Evolutionary conservation across 345 rosid species (phyloP), one percentile per base, ranked within the genome.

Genomic region (Linum trigynum): DNA sequence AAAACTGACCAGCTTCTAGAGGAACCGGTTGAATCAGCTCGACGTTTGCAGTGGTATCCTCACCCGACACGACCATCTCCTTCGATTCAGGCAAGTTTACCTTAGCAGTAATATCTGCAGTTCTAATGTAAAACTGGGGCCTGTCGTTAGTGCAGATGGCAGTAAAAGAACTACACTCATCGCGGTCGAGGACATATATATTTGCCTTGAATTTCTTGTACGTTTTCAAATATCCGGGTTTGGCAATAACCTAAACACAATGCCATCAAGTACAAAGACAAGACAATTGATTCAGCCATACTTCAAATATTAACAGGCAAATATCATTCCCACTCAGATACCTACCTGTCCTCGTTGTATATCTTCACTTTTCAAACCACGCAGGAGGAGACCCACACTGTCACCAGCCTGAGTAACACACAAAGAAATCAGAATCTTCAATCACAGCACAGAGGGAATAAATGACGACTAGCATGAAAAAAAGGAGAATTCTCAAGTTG

Each of bases 11-110:
- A 81, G 76, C 55, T 68, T 90, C 94, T 65, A 92, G 88, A 39
- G 98, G 98, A 67, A 88, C 84, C 0, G 96, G 83, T 39, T 64
- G 68, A 61, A 90, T 90, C 60, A 86, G 78, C 78, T 90, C 98
- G 39, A 92, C 86, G 64, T 72, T 75, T 57, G 96, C 98, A 12
- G 90, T 90, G 67, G 90, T 89, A 23, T 88, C 88, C 72, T 92
- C 98, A 39, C 98, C 96, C 4, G 98, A 96, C 95, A 88, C 82
- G 59, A 92, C 97, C 97, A 92, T 90, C 89, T 90, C 82, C 55
- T 82, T 82, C n/a, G 74, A 65, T 70, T 88, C 96, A 32, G 97
- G 97, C 71, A 90, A 73, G 64, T 92, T 87, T 43, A 92, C 85
- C 78, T 79, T 88, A 58, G 97, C 96, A 0, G 96, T 92, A 64